Percentiles rank a stretch among this genome's conserved stretches.
Evolutionary conservation across 1,284 basidiomycete species (phyloP).

Genomic region (Porodaedalea pini): DNA sequence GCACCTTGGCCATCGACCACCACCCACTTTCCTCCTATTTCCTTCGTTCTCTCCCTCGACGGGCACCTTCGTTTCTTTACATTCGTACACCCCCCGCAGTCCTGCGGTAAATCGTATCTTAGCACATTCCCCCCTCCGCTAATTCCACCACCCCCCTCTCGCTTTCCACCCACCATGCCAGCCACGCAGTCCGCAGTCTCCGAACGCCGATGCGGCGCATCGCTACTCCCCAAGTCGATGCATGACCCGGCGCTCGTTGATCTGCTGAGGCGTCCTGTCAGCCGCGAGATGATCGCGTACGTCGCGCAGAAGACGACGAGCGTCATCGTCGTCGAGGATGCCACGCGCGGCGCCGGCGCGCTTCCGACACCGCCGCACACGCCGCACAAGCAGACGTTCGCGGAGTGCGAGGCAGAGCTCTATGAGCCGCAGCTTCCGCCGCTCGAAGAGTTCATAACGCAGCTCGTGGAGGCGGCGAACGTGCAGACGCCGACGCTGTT

Average conservation of each 20-base stretch:
- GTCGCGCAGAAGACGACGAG: constrained; percentile 64
- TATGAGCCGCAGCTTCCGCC: constrained; percentile 52
- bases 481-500: constrained; percentile 92
- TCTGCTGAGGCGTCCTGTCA: constrained; percentile 75
- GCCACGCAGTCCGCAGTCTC: background rate
- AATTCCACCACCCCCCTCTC: too few relatives aligned
- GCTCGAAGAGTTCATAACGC: constrained; percentile 85
- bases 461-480: constrained; percentile 81
- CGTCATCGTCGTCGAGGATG: constrained; percentile 61
- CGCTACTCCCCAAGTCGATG: constrained; percentile 60
- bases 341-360: constrained; percentile 32
- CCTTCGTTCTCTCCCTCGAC: constrained; percentile 30
- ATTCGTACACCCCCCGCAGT: constrained; percentile 44
- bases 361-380: constrained; percentile 54
- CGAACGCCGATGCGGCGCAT: constrained; percentile 39
- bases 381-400: constrained; percentile 43
- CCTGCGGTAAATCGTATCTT: constrained; percentile 24
- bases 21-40: constrained; percentile 11
- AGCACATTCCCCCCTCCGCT: too few relatives aligned
- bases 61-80: constrained; percentile 26
- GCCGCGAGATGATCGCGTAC: constrained; percentile 78
- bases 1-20: constrained; percentile 18
- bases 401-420: constrained; percentile 30
- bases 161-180: background rate
- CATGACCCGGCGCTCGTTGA: constrained; percentile 78